phyloP scores from a whole-genome alignment of 139 green algal species.

The Gonium pectorale region DNA sequence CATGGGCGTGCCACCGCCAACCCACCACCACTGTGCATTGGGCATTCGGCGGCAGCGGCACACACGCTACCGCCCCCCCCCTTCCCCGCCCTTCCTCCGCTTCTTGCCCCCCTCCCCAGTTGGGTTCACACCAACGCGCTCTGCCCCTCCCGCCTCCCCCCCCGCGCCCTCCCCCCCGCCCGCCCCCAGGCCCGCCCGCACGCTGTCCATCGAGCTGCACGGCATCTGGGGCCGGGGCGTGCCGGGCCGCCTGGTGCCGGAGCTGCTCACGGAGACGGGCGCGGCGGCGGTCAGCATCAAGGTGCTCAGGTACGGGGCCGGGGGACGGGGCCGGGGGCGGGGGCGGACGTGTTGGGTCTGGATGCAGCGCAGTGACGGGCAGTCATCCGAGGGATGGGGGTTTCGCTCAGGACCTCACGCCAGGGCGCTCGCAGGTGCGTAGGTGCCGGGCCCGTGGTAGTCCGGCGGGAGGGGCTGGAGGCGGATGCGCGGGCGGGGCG shows the following conservation, averaged over 20 bases:
- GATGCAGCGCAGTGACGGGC: no score
- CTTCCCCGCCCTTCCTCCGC: not conserved
- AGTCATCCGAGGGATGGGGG: no score
- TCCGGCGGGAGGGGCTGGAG: no score
- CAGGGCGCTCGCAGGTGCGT: no score
- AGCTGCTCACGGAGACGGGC: constrained; percentile 62
- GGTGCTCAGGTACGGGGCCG: constrained; percentile 45
- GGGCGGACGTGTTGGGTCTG: not conserved
- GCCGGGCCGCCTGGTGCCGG: constrained; percentile 61
- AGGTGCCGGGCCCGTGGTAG: no score
- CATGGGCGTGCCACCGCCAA: no score
- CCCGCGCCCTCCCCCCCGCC: not conserved
- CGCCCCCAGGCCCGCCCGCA: constrained; percentile 33
- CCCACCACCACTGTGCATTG: no score
- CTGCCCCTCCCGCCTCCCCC: not conserved
- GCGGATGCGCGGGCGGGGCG: no score
- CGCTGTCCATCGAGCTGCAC: constrained; percentile 74
- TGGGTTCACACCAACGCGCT: not conserved
- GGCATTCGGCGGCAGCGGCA: no score
- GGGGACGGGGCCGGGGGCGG: not conserved
- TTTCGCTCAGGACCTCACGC: no score
- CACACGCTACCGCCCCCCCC: no score
- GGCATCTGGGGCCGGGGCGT: constrained; percentile 79
- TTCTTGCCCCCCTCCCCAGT: not conserved
- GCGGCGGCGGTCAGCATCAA: constrained; percentile 51